Evolutionary conservation across 768 basidiomycete species (phyloP), one percentile per base, ranked within the genome.

Genomic region (Russula sp.): DNA sequence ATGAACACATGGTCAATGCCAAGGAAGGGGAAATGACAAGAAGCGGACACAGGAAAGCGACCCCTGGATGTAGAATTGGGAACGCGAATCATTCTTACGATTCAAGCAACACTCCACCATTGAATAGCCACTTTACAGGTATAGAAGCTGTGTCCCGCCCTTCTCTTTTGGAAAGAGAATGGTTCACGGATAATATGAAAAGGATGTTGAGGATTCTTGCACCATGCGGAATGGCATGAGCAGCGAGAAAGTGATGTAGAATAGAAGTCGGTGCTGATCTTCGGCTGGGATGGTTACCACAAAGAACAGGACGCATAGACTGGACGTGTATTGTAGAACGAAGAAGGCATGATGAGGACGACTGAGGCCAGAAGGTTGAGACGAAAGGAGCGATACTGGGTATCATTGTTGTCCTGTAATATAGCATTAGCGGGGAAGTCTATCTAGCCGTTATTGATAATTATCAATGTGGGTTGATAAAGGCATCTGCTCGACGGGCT

Each of bases 351-450:
- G 14, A 77, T 74, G 34, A 90, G 76, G 45, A 70, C 46, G 41
- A 78, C 68, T 5, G 98, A 79, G 7, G 85, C 72, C 6, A 86
- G 82, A 48, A 98, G 70, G 70, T 93, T 91, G 67, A 81, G 78
- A 42, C 97, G 83, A 73, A 99, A 97, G 3, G 85, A 81, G 29
- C 88, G 87, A 71, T 94, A 98, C 76, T 98, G 97, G 0, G 79
- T 76, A 69, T 98, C 97, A 64, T 90, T 93, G 69, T 88, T 90
- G 73, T 99, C 97, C 96, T 98, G 46, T 51, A 34, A 52, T 41
- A 14, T 16, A 13, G 10, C 38, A 18, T 58, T 11, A 52, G 56
- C 4, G n/a, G 14, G 48, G 5, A 2, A 9, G 25, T 41, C 22
- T 38, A 20, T 45, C 34, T 7, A 20, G 43, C 32, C 2, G 22